A percentile compares a stretch with the other conserved stretches of the same genome.
phyloP scores from a whole-genome alignment of 75 land plant species.

The Selaginella tamariscina region DNA sequence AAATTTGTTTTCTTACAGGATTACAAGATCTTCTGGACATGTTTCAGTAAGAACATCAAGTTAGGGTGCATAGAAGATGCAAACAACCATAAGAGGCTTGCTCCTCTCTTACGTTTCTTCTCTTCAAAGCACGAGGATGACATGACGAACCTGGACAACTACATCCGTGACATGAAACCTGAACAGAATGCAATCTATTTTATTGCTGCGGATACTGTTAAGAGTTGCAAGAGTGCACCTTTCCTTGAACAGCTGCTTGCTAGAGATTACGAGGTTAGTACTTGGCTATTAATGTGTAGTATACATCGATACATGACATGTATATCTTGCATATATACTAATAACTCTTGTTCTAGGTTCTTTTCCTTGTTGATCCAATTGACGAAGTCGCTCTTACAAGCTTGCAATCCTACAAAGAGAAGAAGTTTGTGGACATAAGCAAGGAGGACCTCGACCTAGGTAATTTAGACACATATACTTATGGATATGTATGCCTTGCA shows the following conservation, averaged over 20 bases:
- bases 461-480: slow-evolving; percentile 17
- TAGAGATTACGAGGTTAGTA: slow-evolving; percentile 69
- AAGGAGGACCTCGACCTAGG: slow-evolving; percentile 96
- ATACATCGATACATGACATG: too few relatives aligned
- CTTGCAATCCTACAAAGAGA: slow-evolving; percentile 84
- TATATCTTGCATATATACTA: too few relatives aligned
- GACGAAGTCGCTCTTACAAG: slow-evolving; percentile 96
- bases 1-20: slow-evolving; percentile 40
- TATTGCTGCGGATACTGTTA: slow-evolving; percentile 79
- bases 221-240: slow-evolving; percentile 85
- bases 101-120: slow-evolving; percentile 75
- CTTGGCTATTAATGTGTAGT: slow-evolving; percentile 1
- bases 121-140: slow-evolving; percentile 80
- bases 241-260: slow-evolving; percentile 79
- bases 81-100: slow-evolving; percentile 80
- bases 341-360: slow-evolving; percentile 39
- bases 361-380: slow-evolving; percentile 82
- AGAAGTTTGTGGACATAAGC: slow-evolving; percentile 97
- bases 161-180: slow-evolving; percentile 76
- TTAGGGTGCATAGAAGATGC: slow-evolving; percentile 90
- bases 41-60: slow-evolving; percentile 81
- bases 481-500: too few relatives aligned
- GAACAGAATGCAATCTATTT: slow-evolving; percentile 92
- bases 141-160: slow-evolving; percentile 63
- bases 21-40: slow-evolving; percentile 85